Evolutionary conservation across 1,284 basidiomycete species (phyloP).

Genomic region (Erythrobasidium hasegawianum): DNA sequence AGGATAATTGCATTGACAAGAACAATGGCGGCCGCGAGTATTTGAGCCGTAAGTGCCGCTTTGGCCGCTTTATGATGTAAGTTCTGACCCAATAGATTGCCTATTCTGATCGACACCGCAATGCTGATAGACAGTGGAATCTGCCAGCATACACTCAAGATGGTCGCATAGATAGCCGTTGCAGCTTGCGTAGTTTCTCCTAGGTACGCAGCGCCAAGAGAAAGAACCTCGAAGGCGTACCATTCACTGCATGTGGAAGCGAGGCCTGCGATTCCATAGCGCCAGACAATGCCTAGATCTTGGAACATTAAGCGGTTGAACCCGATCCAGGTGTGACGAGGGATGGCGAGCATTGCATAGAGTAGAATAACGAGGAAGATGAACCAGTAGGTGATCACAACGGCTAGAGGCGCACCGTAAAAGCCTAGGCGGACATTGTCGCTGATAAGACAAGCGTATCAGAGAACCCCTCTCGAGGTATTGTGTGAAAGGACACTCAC

Average conservation of each 20-base stretch:
- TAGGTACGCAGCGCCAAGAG: conserved; percentile 17
- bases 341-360: conserved; percentile 14
- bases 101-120: conserved; percentile 48
- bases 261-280: conserved; percentile 24
- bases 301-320: conserved; percentile 19
- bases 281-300: conserved; percentile 15
- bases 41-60: conserved; percentile 38
- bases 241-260: conserved; percentile 23
- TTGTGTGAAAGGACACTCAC: conserved; percentile 14
- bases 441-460: neutral
- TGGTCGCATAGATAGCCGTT: conserved; percentile 23
- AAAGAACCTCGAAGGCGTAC: conserved; percentile 8
- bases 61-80: conserved; percentile 46
- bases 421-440: conserved; percentile 65
- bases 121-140: conserved; percentile 49
- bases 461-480: neutral
- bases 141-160: conserved; percentile 44
- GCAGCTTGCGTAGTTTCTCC: conserved; percentile 22
- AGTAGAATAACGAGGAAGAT: conserved; percentile 5
- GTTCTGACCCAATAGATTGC: conserved; percentile 49
- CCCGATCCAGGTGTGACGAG: conserved; percentile 19
- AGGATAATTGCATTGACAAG: conserved; percentile 48
- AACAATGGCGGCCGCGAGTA: conserved; percentile 46
- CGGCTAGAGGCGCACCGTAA: conserved; percentile 86
- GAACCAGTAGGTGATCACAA: conserved; percentile 60